Evolutionary conservation across 2,329 filamentous ascomycete genomes (phyloP), one percentile per base, ranked within the genome.

Genomic region (Gremmenia infestans): DNA sequence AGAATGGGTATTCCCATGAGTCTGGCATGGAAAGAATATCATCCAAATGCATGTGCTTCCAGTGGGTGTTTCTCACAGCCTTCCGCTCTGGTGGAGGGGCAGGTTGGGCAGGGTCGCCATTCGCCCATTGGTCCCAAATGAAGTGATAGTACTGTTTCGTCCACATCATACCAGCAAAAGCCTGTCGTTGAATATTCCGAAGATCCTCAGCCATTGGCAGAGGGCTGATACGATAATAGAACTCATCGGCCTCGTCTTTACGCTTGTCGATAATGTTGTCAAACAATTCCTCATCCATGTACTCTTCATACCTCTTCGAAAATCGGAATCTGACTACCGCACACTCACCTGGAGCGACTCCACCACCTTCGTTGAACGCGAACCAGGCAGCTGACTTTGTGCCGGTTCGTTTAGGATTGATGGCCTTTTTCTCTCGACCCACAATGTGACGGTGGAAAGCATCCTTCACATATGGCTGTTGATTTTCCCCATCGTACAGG

Each of bases 1-100:
- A 97, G 77, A 97, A 97, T 0, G 93, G 93, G 66, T 97, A 97
- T 68, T 97, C 93, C 93, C 93, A 97, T 0, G 92, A 96, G 72
- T 97, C 93, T 0, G 93, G 94, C 93, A 97, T 97, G 0, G 93
- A 97, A 36, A 97, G 73, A 59, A 97, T 91, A 70, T 97, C 93
- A 63, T 97, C 94, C 65, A 96, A 84, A 72, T 97, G 82, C 80
- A 97, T 85, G 72, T 97, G 93, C 68, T 89, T 95, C 94, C 94
- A 97, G 60, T 95, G 85, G 39, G 83, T 77, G 69, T 97, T 97
- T 58, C 93, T 85, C 55, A 97, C 81, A 2, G 82, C 79, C 71
- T 94, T 96, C 54, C 93, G 82, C 40, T 82, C 81, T 1, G 87
- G 78, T 1, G 93, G 93, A 25, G 94, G 94, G 35, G 93, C 89